phyloP scores from a whole-genome alignment of 495 filamentous ascomycete species.

The Daldinia decipiens region DNA sequence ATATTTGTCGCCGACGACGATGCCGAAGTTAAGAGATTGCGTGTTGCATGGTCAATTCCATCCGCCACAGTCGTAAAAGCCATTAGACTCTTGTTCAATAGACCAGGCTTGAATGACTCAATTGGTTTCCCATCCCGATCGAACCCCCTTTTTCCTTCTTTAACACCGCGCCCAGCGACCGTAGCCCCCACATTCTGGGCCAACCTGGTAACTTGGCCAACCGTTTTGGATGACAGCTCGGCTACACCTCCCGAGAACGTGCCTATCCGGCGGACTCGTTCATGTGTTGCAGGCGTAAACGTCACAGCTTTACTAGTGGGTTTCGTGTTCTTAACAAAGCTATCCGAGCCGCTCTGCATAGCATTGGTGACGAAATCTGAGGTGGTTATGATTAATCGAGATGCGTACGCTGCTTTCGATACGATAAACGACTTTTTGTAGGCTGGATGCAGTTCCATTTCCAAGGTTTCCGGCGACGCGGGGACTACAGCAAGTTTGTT shows the following conservation, averaged over 20 bases:
- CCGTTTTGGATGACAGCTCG: slow-evolving; percentile 81
- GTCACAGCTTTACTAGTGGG: slow-evolving; percentile 81
- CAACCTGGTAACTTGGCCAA: slow-evolving; percentile 76
- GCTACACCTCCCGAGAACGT: slow-evolving; percentile 80
- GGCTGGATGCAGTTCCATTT: slow-evolving; percentile 83
- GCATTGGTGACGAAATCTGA: slow-evolving; percentile 80
- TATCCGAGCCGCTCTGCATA: slow-evolving; percentile 78
- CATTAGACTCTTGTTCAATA: slow-evolving; percentile 95
- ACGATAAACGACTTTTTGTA: slow-evolving; percentile 89
- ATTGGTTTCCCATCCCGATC: slow-evolving; percentile 72
- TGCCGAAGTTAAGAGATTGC: slow-evolving; percentile 75
- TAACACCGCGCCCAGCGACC: slow-evolving; percentile 69
- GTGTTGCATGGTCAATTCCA: slow-evolving; percentile 86
- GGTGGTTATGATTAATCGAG: slow-evolving; percentile 89
- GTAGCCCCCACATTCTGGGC: slow-evolving; percentile 90
- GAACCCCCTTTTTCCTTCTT: slow-evolving; percentile 59
- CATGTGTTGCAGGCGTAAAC: slow-evolving; percentile 87
- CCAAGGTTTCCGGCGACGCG: slow-evolving; percentile 80
- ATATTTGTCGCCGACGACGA: slow-evolving; percentile 81
- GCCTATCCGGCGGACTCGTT: slow-evolving; percentile 85
- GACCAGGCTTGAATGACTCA: slow-evolving; percentile 80
- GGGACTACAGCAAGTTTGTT: slow-evolving; percentile 78
- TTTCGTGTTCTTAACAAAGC: slow-evolving; percentile 80
- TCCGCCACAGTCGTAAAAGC: slow-evolving; percentile 96
- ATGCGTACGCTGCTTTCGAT: slow-evolving; percentile 88